Base-by-base conservation (phyloP, 768 basidiomycete genomes). In the Auricularia auricula-judae region DNA sequence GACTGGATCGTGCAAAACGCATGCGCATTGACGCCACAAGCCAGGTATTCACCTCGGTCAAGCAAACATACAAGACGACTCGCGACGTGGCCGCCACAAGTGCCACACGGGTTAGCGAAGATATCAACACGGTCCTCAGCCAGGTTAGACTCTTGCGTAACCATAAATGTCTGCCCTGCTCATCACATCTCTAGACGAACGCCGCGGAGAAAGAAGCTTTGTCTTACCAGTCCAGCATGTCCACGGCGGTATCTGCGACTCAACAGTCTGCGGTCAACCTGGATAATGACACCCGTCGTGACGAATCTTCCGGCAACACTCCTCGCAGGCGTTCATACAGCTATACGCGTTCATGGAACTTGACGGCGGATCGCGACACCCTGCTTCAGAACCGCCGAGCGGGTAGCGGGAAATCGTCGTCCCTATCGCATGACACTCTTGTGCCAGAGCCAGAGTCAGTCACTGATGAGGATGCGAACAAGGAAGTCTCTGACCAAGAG, bases 281-380 rank as follows among this genome's bases (percentile, higher is more conserved):
- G 21, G 62, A 61, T 3, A 63, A 65, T 16, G 68, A 66, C 16
- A 64, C 68, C 5, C 39, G 54, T 35, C 67, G 68, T 14, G 91
- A 93, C 69, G 71, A 75, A 23, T 75, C 88, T 1, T 89, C 86
- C 14, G 91, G 91, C 4, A 75, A 76, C 63, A 93, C 91, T 3
- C 92, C 92, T 42, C 84, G 83, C 58, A 92, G 90, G 77, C 85
- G 88, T 36, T 73, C 75, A 36, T 88, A 88, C 85, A 77, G 86
- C 66, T 86, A 86, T 66, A 78, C 79, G 4, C 87, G 88, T 67
- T 74, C 83, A 61, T 93, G 91, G 89, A 80, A 84, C 51, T 74
- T 89, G 65, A 90, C 89, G 4, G 77, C 82, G 66, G 79, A 76
- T 64, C 82, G 91, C 34, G 83, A 87, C 3, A 76, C 78, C 4